Evolutionary conservation across 2,329 filamentous ascomycete species (phyloP).

Genomic region (Epichloe aotearoae): DNA sequence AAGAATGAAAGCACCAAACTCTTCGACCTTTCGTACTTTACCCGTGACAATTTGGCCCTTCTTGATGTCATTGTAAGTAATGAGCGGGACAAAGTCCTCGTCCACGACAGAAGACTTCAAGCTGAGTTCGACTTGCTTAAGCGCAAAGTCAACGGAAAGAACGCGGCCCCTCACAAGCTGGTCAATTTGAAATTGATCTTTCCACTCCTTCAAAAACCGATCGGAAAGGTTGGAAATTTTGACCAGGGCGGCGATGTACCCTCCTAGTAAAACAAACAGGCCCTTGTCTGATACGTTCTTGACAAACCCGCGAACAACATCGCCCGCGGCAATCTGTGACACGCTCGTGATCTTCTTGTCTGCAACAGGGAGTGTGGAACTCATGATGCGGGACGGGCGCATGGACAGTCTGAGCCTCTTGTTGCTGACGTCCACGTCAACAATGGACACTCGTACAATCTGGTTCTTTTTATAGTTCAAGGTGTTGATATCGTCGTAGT

Average conservation of each 20-base stretch:
- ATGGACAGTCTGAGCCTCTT: conserved; percentile 74
- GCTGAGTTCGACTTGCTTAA: conserved; percentile 69
- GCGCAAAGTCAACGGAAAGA: conserved; percentile 52
- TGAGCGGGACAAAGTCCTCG: conserved; percentile 58
- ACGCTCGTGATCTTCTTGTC: conserved; percentile 66
- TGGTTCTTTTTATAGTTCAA: conserved; percentile 69
- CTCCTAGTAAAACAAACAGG: conserved; percentile 73
- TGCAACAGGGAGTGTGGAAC: conserved; percentile 66
- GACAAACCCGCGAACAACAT: conserved; percentile 81
- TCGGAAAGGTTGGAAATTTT: conserved; percentile 84
- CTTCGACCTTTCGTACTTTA: conserved; percentile 83
- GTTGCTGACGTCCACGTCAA: conserved; percentile 68
- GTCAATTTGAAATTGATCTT: conserved; percentile 72
- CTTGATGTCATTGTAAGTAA: conserved; percentile 66
- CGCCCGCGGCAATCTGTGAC: conserved; percentile 60
- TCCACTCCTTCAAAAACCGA: conserved; percentile 89
- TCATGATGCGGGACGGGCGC: conserved; percentile 77
- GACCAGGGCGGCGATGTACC: conserved; percentile 68
- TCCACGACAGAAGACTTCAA: conserved; percentile 78
- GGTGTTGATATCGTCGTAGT: conserved; percentile 71
- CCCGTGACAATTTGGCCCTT: conserved; percentile 74
- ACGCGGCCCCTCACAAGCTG: conserved; percentile 86
- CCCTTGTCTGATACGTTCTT: conserved; percentile 84
- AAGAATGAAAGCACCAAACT: conserved; percentile 89
- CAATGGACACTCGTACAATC: conserved; percentile 73